phyloP scores from a whole-genome alignment of 2,329 filamentous ascomycete species.

The Arthrinium phaeospermum region DNA sequence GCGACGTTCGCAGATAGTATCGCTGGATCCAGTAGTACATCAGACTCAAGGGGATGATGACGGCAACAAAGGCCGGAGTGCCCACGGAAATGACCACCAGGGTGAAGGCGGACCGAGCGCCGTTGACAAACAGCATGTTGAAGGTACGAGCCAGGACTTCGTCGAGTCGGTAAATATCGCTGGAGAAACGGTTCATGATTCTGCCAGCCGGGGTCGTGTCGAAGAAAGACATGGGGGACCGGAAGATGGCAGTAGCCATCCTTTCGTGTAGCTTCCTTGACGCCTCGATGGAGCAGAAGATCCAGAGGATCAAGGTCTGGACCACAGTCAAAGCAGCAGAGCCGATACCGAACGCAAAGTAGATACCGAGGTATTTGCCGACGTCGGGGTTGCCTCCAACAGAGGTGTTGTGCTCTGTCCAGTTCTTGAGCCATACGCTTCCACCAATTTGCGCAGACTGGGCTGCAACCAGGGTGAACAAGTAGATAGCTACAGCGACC shows the following conservation, averaged over 20 bases:
- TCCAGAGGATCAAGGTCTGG: constrained; percentile 96
- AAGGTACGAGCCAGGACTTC: constrained; percentile 95
- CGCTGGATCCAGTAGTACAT: constrained; percentile 94
- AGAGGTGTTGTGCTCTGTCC: constrained; percentile 80
- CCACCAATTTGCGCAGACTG: constrained; percentile 85
- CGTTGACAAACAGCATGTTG: constrained; percentile 91
- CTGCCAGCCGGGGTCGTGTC: constrained; percentile 96
- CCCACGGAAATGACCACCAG: constrained; percentile 82
- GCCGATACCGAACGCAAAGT: constrained; percentile 93
- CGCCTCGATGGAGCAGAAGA: constrained; percentile 99
- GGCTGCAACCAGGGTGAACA: constrained; percentile 76
- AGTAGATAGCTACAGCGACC: constrained; percentile 79
- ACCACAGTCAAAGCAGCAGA: constrained; percentile 83
- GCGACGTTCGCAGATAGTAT: constrained; percentile 95
- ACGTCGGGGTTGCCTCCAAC: constrained; percentile 74
- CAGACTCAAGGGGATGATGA: constrained; percentile 81
- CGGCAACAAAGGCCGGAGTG: constrained; percentile 78
- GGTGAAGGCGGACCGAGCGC: constrained; percentile 79
- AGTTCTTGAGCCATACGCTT: constrained; percentile 91
- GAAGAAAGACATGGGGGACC: constrained; percentile 98
- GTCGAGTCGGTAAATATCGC: constrained; percentile 82
- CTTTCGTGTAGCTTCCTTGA: constrained; percentile 95
- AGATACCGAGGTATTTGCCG: constrained; percentile 91
- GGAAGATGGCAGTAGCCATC: constrained; percentile 97
- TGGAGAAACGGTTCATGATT: constrained; percentile 95